Base-by-base conservation (phyloP, 2,329 filamentous ascomycete species). In the Pseudogymnoascus sp. region DNA sequence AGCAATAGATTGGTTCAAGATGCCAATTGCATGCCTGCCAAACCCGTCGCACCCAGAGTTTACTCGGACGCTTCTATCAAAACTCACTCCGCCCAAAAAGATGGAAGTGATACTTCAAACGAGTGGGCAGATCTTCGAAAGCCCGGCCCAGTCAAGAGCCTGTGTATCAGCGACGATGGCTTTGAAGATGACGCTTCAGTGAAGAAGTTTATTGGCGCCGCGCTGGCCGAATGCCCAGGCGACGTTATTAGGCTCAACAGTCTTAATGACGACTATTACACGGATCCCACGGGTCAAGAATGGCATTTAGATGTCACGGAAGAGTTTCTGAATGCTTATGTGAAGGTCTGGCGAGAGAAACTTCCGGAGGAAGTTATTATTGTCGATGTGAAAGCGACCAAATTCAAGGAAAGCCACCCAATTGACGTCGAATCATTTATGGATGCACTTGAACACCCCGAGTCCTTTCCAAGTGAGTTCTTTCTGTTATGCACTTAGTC, bases 271-370 rank as follows among this genome's bases (percentile, higher is more conserved):
- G 15, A 33, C 13, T 52, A 52, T 19, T 30, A n/a, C 5, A 3
- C n/a, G 9, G 15, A 52, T 19, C 26, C 23, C 15, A 19, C n/a
- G 5, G n/a, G 26, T 4, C n/a, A 52, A 52, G 45, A 33, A 8
- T 52, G 45, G 45, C n/a, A 52, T 52, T 52, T 30, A 9, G 26
- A 52, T 8, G 26, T n/a, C 5, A 18, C 26, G n/a, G 45, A 52
- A 15, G 19, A 28, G 26, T 52, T 52, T 30, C n/a, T 33, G 2
- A 12, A 52, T 26, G 60, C 61, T 3, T 71, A 67, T 48, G 65
- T 70, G 33, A 52, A 57, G 33, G 66, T 69, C 57, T 71, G 70
- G 70, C 57, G 57, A 23, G 37, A 58, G 18, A 57, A 39, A 33
- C 13, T 64, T n/a, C 61, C 63, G 12, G 34, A 15, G 60, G 61